Evolutionary conservation across 345 rosid species (phyloP).

Genomic region (Ricinus communis): DNA sequence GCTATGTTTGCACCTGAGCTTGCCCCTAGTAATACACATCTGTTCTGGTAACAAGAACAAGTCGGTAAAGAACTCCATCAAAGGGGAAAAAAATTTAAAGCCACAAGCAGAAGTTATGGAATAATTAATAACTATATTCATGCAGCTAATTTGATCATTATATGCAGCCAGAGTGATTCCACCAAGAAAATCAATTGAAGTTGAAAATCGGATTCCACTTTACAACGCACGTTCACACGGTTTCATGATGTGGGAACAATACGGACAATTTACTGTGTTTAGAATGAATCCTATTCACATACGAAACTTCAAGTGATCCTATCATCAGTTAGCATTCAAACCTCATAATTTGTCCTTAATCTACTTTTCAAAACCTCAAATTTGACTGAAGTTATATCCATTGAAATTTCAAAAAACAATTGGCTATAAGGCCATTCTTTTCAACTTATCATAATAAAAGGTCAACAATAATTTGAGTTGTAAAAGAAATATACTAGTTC

Average conservation of each 20-base stretch:
- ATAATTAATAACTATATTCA: not conserved
- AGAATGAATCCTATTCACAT: not conserved
- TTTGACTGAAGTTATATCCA: not conserved
- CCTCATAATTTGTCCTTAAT: not conserved
- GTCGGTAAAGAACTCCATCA: constrained; percentile 7
- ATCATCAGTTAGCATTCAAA: too few relatives aligned
- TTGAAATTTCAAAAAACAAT: not conserved
- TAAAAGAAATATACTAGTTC: too few relatives aligned
- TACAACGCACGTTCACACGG: too few relatives aligned
- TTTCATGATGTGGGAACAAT: too few relatives aligned
- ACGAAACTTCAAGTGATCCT: not conserved
- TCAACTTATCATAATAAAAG: not conserved
- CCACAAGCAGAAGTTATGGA: not conserved
- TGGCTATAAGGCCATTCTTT: not conserved
- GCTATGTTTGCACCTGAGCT: constrained; percentile 94
- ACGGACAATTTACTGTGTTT: not conserved
- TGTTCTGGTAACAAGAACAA: constrained; percentile 32
- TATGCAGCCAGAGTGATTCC: not conserved
- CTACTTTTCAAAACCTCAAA: too few relatives aligned
- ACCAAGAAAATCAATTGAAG: too few relatives aligned
- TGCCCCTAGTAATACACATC: constrained; percentile 91
- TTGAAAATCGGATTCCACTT: too few relatives aligned
- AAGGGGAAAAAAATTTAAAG: not conserved
- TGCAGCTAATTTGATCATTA: too few relatives aligned
- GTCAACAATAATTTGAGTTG: too few relatives aligned